These are phyloP conservation scores for Fraxinus floribunda DNA, from an alignment of 305 asterid genomes.

Conservation along the genomic window DNA sequence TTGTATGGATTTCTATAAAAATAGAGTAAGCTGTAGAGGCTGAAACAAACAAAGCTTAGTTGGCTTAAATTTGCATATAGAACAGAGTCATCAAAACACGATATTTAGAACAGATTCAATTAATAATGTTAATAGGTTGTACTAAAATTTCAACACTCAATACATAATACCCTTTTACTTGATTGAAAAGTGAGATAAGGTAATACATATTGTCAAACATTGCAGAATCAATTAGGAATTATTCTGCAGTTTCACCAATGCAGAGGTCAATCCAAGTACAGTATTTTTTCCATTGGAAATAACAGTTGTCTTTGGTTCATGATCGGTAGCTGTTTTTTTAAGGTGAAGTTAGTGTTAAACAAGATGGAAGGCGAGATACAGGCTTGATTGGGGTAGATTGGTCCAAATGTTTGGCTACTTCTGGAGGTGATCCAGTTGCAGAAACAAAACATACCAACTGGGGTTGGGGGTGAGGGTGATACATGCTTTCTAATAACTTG, in stretches of 20 bases:
- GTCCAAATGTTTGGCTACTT: too few relatives aligned
- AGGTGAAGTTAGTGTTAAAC: not conserved
- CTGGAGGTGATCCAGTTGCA: too few relatives aligned
- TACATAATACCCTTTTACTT: not conserved
- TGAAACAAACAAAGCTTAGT: not conserved
- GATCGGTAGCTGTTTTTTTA: not conserved
- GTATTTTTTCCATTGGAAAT: not conserved
- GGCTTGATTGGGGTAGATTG: too few relatives aligned
- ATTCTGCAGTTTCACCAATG: not conserved
- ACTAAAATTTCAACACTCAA: not conserved
- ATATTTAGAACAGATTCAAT: not conserved
- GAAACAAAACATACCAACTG: not conserved
- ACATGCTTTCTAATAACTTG: not conserved
- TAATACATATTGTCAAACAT: not conserved
- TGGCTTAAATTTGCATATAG: not conserved
- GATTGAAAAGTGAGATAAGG: not conserved
- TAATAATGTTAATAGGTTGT: not conserved
- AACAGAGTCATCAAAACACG: too few relatives aligned
- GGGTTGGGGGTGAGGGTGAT: not conserved
- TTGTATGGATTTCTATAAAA: not conserved
- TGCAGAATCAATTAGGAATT: not conserved
- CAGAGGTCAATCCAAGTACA: not conserved
- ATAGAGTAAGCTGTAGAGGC: not conserved
- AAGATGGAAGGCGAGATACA: too few relatives aligned
- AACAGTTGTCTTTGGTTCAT: conserved; percentile 24